A percentile compares a stretch with the other conserved stretches of the same genome.
phyloP scores from a whole-genome alignment of 2,329 filamentous ascomycete species.

The Colletotrichum caudatum region DNA sequence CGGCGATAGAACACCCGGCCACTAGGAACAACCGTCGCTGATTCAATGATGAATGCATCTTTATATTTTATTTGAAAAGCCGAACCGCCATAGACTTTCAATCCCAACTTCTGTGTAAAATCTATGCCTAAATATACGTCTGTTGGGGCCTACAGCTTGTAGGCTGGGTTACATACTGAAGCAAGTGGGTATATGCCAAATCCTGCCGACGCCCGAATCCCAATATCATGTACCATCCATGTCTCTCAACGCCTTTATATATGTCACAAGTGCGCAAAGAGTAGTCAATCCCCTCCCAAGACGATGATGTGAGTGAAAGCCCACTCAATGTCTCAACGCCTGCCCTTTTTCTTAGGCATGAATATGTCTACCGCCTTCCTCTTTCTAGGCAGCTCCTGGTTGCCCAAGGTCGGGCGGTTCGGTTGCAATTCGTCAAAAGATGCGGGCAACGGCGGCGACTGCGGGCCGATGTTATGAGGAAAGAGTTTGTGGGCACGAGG shows the following conservation, averaged over 20 bases:
- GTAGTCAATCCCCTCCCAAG: background rate
- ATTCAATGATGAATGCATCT: background rate
- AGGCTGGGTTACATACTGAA: slow-evolving; percentile 15
- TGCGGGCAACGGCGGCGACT: slow-evolving; percentile 44
- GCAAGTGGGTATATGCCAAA: slow-evolving; percentile 27
- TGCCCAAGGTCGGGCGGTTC: slow-evolving; percentile 17
- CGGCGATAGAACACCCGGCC: slow-evolving; percentile 1
- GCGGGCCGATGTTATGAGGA: slow-evolving; percentile 9
- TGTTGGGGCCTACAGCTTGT: background rate
- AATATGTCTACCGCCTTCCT: slow-evolving; percentile 63
- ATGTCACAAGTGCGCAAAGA: background rate
- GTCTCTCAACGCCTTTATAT: slow-evolving; percentile 11
- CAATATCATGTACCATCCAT: slow-evolving; percentile 2
- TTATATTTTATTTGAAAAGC: background rate
- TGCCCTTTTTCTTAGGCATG: slow-evolving; percentile 60
- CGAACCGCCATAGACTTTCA: background rate
- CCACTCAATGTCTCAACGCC: background rate
- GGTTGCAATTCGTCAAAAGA: slow-evolving; percentile 33
- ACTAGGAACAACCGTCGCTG: background rate
- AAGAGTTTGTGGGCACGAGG: slow-evolving; percentile 17
- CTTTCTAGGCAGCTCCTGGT: slow-evolving; percentile 48
- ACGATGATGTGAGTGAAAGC: no score
- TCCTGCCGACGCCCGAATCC: slow-evolving; percentile 25
- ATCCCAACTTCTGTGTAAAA: background rate
- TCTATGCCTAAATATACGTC: background rate